These are phyloP conservation scores for Micractinium sp. DNA, from an alignment of 139 green algal species.

Conservation along the genomic window DNA sequence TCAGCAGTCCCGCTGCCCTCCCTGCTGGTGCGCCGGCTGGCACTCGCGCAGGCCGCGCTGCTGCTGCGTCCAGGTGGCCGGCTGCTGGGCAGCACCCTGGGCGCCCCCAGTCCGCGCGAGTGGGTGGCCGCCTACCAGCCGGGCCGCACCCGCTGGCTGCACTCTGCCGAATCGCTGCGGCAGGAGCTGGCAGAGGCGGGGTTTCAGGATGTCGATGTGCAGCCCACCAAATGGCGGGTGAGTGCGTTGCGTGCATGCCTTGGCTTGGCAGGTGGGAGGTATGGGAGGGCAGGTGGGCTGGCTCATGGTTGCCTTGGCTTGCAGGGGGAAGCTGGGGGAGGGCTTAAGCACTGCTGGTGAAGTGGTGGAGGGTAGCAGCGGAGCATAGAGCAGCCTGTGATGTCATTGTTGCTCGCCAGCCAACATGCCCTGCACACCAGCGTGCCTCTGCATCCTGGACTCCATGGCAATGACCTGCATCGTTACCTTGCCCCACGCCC, in stretches of 20 bases:
- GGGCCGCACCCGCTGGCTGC: background rate
- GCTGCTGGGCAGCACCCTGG: conserved; percentile 2
- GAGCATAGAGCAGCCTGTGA: too few species aligned
- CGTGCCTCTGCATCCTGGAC: too few species aligned
- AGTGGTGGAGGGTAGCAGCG: too few species aligned
- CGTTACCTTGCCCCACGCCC: too few species aligned
- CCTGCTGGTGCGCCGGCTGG: background rate
- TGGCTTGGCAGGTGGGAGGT: background rate
- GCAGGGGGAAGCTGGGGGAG: background rate
- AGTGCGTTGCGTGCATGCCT: background rate
- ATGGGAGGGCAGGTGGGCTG: background rate
- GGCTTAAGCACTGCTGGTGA: background rate
- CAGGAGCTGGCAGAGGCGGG: background rate
- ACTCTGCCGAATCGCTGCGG: background rate
- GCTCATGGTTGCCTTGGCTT: background rate
- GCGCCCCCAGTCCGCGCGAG: background rate
- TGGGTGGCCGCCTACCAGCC: conserved; percentile 8
- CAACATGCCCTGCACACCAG: too few species aligned
- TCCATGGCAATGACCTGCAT: too few species aligned
- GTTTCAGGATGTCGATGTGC: background rate
- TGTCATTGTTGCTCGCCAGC: too few species aligned
- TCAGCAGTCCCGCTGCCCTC: background rate
- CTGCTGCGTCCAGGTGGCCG: conserved; percentile 12
- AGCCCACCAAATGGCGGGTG: background rate
- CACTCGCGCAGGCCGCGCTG: background rate